Percentiles rank a stretch among this genome's conserved stretches.
phyloP scores from a whole-genome alignment of 768 basidiomycete species.

The Mrakia hoshinonis region DNA sequence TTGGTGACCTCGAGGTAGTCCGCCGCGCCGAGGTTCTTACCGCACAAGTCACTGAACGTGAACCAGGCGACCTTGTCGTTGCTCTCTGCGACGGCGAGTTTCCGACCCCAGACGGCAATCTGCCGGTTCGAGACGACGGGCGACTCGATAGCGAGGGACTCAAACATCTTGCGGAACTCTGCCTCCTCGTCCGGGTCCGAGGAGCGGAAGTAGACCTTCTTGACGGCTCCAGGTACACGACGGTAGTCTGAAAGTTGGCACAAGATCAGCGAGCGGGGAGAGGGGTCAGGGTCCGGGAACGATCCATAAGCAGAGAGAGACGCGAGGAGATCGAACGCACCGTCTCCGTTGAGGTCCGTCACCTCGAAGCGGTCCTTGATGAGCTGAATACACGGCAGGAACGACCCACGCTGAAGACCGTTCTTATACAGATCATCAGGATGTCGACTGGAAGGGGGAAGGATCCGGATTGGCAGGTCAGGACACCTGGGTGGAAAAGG shows the following conservation, averaged over 20 bases:
- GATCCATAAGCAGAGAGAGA: neutral
- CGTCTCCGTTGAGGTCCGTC: slow-evolving; percentile 62
- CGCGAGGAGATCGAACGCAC: neutral
- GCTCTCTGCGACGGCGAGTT: slow-evolving; percentile 66
- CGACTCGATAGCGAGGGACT: slow-evolving; percentile 53
- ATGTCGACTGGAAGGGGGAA: slow-evolving; percentile 61
- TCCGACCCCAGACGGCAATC: slow-evolving; percentile 84
- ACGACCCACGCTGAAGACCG: slow-evolving; percentile 90
- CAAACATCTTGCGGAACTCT: slow-evolving; percentile 78
- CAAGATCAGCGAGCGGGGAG: neutral
- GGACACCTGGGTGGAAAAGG: neutral
- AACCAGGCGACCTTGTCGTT: slow-evolving; percentile 74
- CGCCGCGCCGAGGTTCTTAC: slow-evolving; percentile 78
- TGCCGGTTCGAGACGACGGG: slow-evolving; percentile 52
- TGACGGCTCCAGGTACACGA: slow-evolving; percentile 81
- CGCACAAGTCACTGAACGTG: slow-evolving; percentile 75
- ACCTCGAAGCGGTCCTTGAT: slow-evolving; percentile 79
- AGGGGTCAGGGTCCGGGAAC: neutral
- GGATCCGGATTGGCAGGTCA: neutral
- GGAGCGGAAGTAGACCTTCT: slow-evolving; percentile 85
- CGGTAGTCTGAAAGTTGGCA: slow-evolving; percentile 64
- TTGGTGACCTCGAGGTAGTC: slow-evolving; percentile 92
- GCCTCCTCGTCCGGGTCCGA: slow-evolving; percentile 54
- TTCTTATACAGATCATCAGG: slow-evolving; percentile 98
- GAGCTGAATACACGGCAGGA: slow-evolving; percentile 87